Evolutionary conservation across 139 green algal species (phyloP), one percentile per base, ranked within the genome.

Genomic region (Deuterostichococcus epilithicus): DNA sequence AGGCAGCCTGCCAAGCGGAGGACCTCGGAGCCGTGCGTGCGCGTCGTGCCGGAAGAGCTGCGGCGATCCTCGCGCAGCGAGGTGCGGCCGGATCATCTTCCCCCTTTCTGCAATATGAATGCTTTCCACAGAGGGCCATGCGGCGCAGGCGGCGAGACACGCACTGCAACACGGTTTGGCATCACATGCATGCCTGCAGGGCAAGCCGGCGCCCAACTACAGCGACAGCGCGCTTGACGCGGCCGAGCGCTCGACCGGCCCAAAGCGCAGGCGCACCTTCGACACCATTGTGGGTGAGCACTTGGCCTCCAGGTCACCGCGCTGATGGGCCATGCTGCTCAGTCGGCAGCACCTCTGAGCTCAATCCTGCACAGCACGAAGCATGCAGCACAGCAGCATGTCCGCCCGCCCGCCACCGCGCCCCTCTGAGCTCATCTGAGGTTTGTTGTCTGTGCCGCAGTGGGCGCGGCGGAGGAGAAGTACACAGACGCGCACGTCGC

Each of bases 171-270:
- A 52, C 13, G 42, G 42, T 23, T 8, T 23, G 13, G 13, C 42
- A 52, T 52, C 42, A 52, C 42, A 8, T 8, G 13, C 13, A 5
- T 63, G 52, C 52, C 26, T 81, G 37, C 65, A 78, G 26, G 80
- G 80, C 72, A 67, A 75, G 26, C 73, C 80, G 25, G 72, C 73
- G 30, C 59, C 69, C 18, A 83, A 81, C 78, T 88, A 87, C 66
- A 81, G 79, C 65, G 81, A 84, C 33, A 73, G 65, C 28, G 78
- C 47, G 38, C 78, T 86, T 58, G 72, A 76, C 23, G 28, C 68
- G 30, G 77, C 71, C 4, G 78, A 83, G 3, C 23, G 35, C 18
- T 25, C 52, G 20, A 20, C 28, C 20, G 52, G 52, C 52, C 5
- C 52, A 13, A 63, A 63, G 52, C 52, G 52, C 18, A 13, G 52